Percentiles rank a stretch among this genome's conserved stretches.
Evolutionary conservation across 352 stramenopile genomes (phyloP).

Genomic region (Phytophthora cryptogea): DNA sequence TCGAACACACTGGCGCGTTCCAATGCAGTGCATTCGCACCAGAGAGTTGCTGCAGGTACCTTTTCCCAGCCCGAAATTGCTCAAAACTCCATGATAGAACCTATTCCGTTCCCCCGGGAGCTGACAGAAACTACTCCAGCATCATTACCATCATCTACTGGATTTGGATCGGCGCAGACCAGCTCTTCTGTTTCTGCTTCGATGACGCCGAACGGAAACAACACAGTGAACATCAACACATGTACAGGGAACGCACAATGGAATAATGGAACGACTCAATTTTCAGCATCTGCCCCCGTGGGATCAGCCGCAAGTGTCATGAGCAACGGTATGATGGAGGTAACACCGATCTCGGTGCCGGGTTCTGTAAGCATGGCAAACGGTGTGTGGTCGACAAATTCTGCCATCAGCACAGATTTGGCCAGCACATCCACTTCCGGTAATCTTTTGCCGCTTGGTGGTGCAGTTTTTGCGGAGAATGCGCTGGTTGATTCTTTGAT

Average conservation of each 20-base stretch:
- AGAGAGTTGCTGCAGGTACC: background rate
- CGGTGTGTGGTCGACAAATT: slow-evolving; percentile 30
- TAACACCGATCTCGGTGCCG: slow-evolving; percentile 13
- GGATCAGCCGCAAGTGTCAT: slow-evolving; percentile 10
- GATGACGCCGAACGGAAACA: slow-evolving; percentile 7
- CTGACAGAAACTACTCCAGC: slow-evolving; percentile 3
- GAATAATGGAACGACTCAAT: slow-evolving; percentile 14
- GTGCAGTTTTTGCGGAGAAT: slow-evolving; percentile 40
- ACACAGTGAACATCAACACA: slow-evolving; percentile 10
- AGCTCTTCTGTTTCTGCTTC: slow-evolving; percentile 5
- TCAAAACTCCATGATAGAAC: slow-evolving; percentile 20
- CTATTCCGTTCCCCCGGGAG: slow-evolving; percentile 27
- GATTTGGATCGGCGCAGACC: slow-evolving; percentile 7
- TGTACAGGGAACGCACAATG: slow-evolving; percentile 8
- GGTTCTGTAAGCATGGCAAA: slow-evolving; percentile 12
- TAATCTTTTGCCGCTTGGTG: slow-evolving; percentile 30
- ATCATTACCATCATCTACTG: slow-evolving; percentile 2
- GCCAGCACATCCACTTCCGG: slow-evolving; percentile 17
- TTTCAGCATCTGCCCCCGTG: slow-evolving; percentile 10
- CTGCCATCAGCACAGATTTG: slow-evolving; percentile 31
- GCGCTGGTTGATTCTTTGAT: slow-evolving; percentile 61
- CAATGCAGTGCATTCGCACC: slow-evolving; percentile 3
- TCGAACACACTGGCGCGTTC: background rate
- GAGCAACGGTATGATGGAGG: slow-evolving; percentile 20
- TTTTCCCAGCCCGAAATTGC: slow-evolving; percentile 1